A percentile compares a stretch with the other conserved stretches of the same genome.
Evolutionary conservation across 257 asterid species (phyloP).

Genomic region (Handroanthus guayacan): DNA sequence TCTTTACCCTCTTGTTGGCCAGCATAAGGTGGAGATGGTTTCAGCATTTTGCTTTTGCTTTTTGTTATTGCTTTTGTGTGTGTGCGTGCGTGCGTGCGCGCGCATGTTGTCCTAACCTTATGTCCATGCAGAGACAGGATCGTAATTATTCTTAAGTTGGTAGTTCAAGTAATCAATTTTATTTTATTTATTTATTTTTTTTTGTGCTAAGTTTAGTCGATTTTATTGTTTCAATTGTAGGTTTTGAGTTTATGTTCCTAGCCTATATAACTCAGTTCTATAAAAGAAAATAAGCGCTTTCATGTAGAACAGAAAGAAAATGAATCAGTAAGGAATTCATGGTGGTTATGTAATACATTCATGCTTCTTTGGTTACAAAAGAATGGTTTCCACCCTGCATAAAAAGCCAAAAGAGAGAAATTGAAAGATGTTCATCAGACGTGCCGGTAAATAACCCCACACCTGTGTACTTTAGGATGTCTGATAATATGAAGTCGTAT

Average conservation of each 20-base stretch:
- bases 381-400: background rate
- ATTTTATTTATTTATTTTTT: too few species aligned
- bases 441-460: background rate
- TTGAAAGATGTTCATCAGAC: background rate
- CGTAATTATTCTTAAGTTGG: background rate
- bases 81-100: background rate
- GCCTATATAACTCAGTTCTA: background rate
- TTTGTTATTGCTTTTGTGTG: background rate
- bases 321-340: background rate
- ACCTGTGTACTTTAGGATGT: background rate
- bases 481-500: too few species aligned
- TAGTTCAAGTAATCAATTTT: background rate
- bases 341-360: background rate
- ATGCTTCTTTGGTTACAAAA: too few species aligned
- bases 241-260: background rate
- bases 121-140: background rate
- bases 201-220: too few species aligned
- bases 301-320: background rate
- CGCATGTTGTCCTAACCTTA: background rate
- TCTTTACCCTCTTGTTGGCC: conserved; percentile 60
- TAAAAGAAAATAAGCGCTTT: background rate
- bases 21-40: conserved; percentile 47
- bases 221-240: background rate
- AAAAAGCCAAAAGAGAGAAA: background rate
- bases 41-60: background rate